These are phyloP conservation scores for Ustilago tritici DNA, from an alignment of 1,284 basidiomycete species.

Conservation along the genomic window DNA sequence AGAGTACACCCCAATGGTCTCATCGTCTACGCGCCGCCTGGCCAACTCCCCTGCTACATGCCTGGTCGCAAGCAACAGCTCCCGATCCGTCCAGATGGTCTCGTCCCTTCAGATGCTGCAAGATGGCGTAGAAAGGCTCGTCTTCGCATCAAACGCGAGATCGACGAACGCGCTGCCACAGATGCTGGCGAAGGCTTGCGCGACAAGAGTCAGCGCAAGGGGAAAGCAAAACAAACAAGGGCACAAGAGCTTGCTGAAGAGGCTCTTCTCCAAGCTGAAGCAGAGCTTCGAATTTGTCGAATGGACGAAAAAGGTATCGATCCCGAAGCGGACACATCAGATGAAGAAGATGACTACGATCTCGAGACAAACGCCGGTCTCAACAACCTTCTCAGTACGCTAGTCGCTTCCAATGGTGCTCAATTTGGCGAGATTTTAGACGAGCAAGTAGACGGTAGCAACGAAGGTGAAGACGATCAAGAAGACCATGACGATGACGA, in stretches of 20 bases:
- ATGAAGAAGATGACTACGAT: slow-evolving; percentile 46
- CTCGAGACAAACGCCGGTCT: slow-evolving; percentile 26
- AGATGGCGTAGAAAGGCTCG: slow-evolving; percentile 60
- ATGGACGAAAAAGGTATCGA: slow-evolving; percentile 53
- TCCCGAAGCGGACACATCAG: slow-evolving; percentile 40
- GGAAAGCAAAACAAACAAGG: slow-evolving; percentile 57
- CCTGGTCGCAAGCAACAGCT: slow-evolving; percentile 33
- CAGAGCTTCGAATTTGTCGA: slow-evolving; percentile 44
- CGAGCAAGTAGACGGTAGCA: slow-evolving; percentile 9
- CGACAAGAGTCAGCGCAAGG: slow-evolving; percentile 50
- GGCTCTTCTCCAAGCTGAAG: slow-evolving; percentile 45
- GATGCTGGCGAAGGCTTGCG: slow-evolving; percentile 48
- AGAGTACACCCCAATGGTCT: slow-evolving; percentile 64
- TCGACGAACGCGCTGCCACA: slow-evolving; percentile 56
- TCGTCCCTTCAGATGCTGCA: slow-evolving; percentile 62
- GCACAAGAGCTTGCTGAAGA: slow-evolving; percentile 52
- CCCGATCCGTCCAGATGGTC: slow-evolving; percentile 61
- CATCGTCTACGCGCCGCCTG: slow-evolving; percentile 59
- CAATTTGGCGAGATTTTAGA: slow-evolving; percentile 12
- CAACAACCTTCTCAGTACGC: slow-evolving; percentile 18
- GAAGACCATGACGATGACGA: slow-evolving; percentile 18
- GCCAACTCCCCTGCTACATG: slow-evolving; percentile 37
- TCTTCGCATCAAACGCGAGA: slow-evolving; percentile 40
- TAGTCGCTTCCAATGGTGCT: slow-evolving; percentile 14
- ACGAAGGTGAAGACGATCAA: slow-evolving; percentile 12